Evolutionary conservation across 192 early-diverging fungal genomes (phyloP).

Genomic region (Backusella parvicylindrica): DNA sequence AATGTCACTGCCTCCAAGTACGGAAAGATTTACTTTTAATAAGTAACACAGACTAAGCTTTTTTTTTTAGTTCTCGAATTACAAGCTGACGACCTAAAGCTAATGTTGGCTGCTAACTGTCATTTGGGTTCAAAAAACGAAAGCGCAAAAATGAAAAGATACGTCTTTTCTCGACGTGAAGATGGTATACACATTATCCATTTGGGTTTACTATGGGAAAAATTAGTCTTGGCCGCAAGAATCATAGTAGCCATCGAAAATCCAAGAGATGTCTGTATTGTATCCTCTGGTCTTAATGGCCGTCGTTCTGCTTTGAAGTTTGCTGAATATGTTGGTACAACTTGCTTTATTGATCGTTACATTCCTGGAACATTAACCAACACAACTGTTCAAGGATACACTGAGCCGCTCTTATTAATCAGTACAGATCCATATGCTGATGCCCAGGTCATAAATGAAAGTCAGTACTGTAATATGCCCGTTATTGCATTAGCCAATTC

Average conservation of each 20-base stretch:
- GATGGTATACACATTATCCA: background rate
- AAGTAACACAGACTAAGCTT: background rate
- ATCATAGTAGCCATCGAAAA: background rate
- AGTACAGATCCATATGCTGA: background rate
- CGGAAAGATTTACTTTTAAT: background rate
- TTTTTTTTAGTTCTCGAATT: background rate
- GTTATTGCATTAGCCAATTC: background rate
- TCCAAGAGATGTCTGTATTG: background rate
- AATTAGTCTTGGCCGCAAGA: background rate
- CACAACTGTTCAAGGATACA: background rate
- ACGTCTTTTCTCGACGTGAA: background rate
- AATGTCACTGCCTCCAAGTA: background rate
- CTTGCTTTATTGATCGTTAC: background rate
- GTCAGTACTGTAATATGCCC: background rate
- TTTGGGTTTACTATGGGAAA: background rate
- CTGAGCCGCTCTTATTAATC: background rate
- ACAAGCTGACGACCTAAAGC: background rate
- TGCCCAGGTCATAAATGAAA: background rate
- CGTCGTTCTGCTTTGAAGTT: background rate
- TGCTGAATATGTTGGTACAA: background rate
- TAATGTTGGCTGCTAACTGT: background rate
- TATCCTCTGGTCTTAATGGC: background rate
- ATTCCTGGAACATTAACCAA: conserved; percentile 2
- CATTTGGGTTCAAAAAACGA: background rate
- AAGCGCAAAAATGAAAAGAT: background rate